Evolutionary conservation across 495 filamentous ascomycete species (phyloP).

Genomic region (Podospora pseudopauciseta): DNA sequence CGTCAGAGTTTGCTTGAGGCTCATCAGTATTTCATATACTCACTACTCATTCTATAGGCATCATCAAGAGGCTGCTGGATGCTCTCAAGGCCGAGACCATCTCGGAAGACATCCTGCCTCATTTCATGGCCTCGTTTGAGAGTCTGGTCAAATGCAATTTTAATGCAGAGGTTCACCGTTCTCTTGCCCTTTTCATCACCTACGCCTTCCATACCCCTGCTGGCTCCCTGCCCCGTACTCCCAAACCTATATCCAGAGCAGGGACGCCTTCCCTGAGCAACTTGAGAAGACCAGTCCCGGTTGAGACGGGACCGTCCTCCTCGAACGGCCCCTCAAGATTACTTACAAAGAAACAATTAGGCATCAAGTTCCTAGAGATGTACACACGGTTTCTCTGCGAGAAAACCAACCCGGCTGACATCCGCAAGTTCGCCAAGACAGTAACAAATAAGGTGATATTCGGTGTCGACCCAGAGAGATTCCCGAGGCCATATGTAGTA

Average conservation of each 20-base stretch:
- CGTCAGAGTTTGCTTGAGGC: slow-evolving; percentile 37
- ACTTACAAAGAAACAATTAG: slow-evolving; percentile 60
- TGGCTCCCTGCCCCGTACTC: slow-evolving; percentile 49
- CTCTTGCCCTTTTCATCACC: slow-evolving; percentile 88
- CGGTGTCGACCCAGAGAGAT: slow-evolving; percentile 19
- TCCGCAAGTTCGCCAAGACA: slow-evolving; percentile 86
- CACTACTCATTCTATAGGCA: slow-evolving; percentile 52
- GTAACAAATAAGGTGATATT: slow-evolving; percentile 87
- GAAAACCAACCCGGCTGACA: slow-evolving; percentile 58
- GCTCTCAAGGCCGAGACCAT: slow-evolving; percentile 83
- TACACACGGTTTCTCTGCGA: slow-evolving; percentile 81
- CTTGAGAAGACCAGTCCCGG: slow-evolving; percentile 31
- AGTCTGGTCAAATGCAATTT: slow-evolving; percentile 73
- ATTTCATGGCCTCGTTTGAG: slow-evolving; percentile 73
- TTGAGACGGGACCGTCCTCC: slow-evolving; percentile 24
- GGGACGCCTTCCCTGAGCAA: slow-evolving; percentile 32
- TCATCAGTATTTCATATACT: slow-evolving; percentile 16
- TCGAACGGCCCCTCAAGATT: slow-evolving; percentile 23
- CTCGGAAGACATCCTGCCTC: slow-evolving; percentile 60
- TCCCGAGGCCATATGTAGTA: slow-evolving; percentile 22
- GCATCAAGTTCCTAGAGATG: slow-evolving; percentile 71
- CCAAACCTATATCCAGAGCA: slow-evolving; percentile 43
- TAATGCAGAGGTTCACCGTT: slow-evolving; percentile 76
- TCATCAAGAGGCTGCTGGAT: slow-evolving; percentile 84
- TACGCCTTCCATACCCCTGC: slow-evolving; percentile 75